Percentiles rank a stretch among this genome's conserved stretches.
Conservation (phyloP, 2,329 filamentous ascomycete genomes). For the Penicillium digitatum region DNA sequence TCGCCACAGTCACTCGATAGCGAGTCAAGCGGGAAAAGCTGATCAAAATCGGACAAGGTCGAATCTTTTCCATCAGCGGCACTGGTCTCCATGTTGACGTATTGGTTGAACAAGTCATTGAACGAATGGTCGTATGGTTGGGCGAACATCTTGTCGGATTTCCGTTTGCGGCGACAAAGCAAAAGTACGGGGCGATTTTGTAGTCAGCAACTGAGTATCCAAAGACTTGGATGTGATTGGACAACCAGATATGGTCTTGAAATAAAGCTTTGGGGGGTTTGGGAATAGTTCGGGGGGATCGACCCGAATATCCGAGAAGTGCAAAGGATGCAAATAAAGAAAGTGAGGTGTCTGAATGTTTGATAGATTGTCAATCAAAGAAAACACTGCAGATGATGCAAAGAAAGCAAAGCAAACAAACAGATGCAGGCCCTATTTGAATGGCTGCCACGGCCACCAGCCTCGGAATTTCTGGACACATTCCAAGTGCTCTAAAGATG, state of each 20-base stretch:
- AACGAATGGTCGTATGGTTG: slow-evolving; percentile 50
- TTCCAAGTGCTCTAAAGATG: slow-evolving; percentile 35
- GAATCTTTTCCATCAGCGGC: slow-evolving; percentile 48
- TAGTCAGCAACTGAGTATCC: slow-evolving; percentile 23
- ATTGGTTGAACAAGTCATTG: slow-evolving; percentile 62
- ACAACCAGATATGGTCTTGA: slow-evolving; percentile 16
- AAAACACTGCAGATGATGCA: slow-evolving; percentile 43
- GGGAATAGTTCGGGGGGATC: slow-evolving; percentile 18
- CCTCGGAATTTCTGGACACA: slow-evolving; percentile 36
- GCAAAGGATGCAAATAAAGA: slow-evolving; percentile 25
- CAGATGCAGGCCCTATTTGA: slow-evolving; percentile 40
- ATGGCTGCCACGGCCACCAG: slow-evolving; percentile 31
- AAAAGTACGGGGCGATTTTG: neutral
- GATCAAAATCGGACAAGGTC: slow-evolving; percentile 48
- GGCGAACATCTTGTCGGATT: slow-evolving; percentile 50
- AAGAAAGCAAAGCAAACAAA: slow-evolving; percentile 45
- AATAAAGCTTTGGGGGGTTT: slow-evolving; percentile 22
- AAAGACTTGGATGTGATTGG: slow-evolving; percentile 31
- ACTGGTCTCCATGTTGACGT: slow-evolving; percentile 56
- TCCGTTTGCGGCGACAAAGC: slow-evolving; percentile 37
- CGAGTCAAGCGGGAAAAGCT: slow-evolving; percentile 50
- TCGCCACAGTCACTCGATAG: slow-evolving; percentile 52
- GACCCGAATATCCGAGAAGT: slow-evolving; percentile 18
- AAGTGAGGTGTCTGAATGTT: slow-evolving; percentile 25
- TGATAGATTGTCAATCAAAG: slow-evolving; percentile 36